A percentile compares a stretch with the other conserved stretches of the same genome.
These are phyloP conservation scores for Podosphaera xanthii DNA, from an alignment of 2,329 filamentous ascomycete genomes.

Conservation along the genomic window DNA sequence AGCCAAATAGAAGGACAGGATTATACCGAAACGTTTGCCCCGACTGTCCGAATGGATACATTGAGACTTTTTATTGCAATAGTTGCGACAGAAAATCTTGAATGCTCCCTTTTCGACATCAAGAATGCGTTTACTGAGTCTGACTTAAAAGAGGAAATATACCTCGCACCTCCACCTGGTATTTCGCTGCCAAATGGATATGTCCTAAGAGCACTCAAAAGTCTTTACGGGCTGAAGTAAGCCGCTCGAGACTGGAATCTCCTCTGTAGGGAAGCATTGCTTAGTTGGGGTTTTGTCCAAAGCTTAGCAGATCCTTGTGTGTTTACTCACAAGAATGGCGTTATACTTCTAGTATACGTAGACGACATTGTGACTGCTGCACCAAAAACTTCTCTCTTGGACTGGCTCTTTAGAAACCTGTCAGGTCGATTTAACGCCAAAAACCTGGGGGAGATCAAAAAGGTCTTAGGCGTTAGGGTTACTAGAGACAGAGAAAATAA, in stretches of 20 bases:
- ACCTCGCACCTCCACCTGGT: not conserved
- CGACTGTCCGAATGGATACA: not conserved
- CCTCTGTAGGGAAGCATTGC: not conserved
- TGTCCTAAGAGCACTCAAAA: not conserved
- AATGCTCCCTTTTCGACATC: not conserved
- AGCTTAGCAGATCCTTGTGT: not conserved
- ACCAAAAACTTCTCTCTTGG: no score
- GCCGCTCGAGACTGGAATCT: not conserved
- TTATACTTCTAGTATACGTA: not conserved
- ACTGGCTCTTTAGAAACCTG: no score
- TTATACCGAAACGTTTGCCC: not conserved
- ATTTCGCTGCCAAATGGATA: not conserved
- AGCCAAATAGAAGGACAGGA: not conserved
- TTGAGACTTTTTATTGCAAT: not conserved
- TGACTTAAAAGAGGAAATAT: constrained; percentile 1
- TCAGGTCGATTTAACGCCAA: no score
- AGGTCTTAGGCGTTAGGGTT: not conserved
- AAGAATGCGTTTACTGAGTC: constrained; percentile 1
- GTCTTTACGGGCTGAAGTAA: not conserved
- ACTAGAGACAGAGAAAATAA: not conserved
- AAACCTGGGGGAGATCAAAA: no score
- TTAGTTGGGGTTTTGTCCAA: not conserved
- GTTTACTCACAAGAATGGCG: not conserved
- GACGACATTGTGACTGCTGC: not conserved
- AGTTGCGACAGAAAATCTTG: not conserved